Evolutionary conservation across 2,329 filamentous ascomycete species (phyloP).

Genomic region (Fusarium oligoseptatum): DNA sequence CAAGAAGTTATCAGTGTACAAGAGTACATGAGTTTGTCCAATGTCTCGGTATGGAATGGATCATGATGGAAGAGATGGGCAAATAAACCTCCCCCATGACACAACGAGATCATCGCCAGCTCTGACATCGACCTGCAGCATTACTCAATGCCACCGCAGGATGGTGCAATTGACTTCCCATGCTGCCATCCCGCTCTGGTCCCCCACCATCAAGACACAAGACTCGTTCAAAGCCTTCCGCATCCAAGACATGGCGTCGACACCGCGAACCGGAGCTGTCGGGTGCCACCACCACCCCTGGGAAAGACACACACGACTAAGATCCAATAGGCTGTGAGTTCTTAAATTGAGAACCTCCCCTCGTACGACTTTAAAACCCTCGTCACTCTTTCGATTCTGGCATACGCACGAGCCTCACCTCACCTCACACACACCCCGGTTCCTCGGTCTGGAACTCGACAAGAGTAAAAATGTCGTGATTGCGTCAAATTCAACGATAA

Average conservation of each 20-base stretch:
- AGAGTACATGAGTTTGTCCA: not conserved
- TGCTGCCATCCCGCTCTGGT: not conserved
- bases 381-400: slow-evolving; percentile 28
- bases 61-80: not conserved
- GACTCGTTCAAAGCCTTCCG: not conserved
- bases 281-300: not conserved
- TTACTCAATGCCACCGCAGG: slow-evolving; percentile 25
- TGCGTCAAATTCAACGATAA: not conserved
- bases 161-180: slow-evolving; percentile 33
- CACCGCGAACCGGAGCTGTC: slow-evolving; percentile 12
- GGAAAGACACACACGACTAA: not conserved
- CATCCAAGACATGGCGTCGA: slow-evolving; percentile 5
- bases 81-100: slow-evolving; percentile 8
- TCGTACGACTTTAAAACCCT: slow-evolving; percentile 33
- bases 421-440: not conserved
- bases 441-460: slow-evolving; percentile 8
- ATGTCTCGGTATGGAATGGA: not conserved
- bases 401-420: slow-evolving; percentile 4
- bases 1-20: not conserved
- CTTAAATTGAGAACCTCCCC: slow-evolving; percentile 8
- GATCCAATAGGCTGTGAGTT: slow-evolving; percentile 6
- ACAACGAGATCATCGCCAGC: slow-evolving; percentile 9
- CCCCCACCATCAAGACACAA: not conserved
- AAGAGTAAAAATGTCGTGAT: not conserved
- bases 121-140: not conserved